Base-by-base conservation (phyloP, 352 stramenopile genomes). In the Phytophthora pistaciae region DNA sequence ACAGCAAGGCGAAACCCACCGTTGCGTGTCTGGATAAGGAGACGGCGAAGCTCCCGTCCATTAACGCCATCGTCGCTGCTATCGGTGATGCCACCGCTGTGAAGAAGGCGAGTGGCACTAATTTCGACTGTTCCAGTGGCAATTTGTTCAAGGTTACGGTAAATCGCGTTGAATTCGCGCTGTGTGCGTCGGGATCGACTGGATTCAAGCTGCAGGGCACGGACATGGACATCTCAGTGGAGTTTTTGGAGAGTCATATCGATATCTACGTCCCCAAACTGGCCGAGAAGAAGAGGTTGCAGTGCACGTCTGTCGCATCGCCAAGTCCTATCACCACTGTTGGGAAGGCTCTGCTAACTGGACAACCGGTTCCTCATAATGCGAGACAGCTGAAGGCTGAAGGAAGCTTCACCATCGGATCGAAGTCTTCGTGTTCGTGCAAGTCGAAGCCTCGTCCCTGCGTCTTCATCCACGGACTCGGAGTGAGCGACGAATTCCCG, bases 401-500 rank as follows among this genome's bases (percentile, higher is more conserved):
- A 3, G 59, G 58, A 31, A 50, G 57, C n/a, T 71, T 71, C n/a
- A 56, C 64, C 2, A 59, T 66, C 14, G 14, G 25, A 16, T 25
- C 6, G 6, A 42, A 25, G 36, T 50, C 48, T 2, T 40, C 55
- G 11, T 71, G 64, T 29, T 60, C 56, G n/a, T 71, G 64, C 27
- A 56, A 65, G 49, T 71, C 64, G 3, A 59, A 16, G 25, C 31
- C 38, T 42, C 64, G 64, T 8, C 64, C 64, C 10, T 70, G 64
- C 7, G 49, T 70, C 13, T 70, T 71, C 36, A 60, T 71, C 18
- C 64, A 71, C 14, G 64, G 64, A 20, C 46, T 71, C n/a, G 56
- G 56, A 18, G 23, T 71, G 16, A 20, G 33, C 11, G 38, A 64
- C 31, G 64, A 71, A 20, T 21, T 52, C 10, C 64, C 64, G 2